Evolutionary conservation across 1,284 basidiomycete genomes (phyloP).

Genomic region (Moesziomyces antarcticus): DNA sequence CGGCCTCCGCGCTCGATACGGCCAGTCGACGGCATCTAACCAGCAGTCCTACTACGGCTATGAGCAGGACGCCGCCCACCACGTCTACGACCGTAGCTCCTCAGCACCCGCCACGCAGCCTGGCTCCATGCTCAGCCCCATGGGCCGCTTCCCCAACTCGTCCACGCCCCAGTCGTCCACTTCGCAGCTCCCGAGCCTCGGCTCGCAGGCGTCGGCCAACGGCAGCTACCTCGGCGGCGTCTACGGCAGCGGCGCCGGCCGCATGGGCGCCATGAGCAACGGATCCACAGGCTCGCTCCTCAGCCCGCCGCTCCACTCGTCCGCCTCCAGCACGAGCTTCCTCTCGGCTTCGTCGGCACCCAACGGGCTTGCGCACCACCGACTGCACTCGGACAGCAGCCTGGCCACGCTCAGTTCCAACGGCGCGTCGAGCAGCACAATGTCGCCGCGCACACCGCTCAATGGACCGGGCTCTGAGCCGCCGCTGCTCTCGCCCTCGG

Average conservation of each 20-base stretch:
- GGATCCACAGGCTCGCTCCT: conserved; percentile 29
- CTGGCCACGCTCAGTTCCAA: conserved; percentile 30
- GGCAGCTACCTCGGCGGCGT: conserved; percentile 35
- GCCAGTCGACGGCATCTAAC: conserved; percentile 13
- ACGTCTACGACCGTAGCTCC: conserved; percentile 41
- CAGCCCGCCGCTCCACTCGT: conserved; percentile 41
- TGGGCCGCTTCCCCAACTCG: conserved; percentile 31
- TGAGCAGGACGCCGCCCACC: conserved; percentile 39
- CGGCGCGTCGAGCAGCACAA: conserved; percentile 27
- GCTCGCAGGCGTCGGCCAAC: conserved; percentile 21
- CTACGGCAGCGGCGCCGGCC: conserved; percentile 22
- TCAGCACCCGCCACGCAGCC: conserved; percentile 35
- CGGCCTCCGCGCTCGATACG: conserved; percentile 27
- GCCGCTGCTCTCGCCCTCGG: conserved; percentile 34
- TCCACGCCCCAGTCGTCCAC: conserved; percentile 26
- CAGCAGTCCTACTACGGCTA: conserved; percentile 36
- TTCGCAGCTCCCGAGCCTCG: conserved; percentile 39
- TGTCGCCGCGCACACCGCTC: conserved; percentile 50
- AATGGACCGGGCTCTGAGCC: conserved; percentile 37
- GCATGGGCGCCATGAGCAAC: conserved; percentile 15
- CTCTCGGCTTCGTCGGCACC: conserved; percentile 36
- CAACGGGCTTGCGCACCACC: conserved; percentile 39
- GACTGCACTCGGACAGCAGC: conserved; percentile 49
- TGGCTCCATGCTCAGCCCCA: conserved; percentile 37
- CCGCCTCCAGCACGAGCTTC: conserved; percentile 28